These are phyloP conservation scores for Aspergillus bertholletiae DNA, from an alignment of 495 filamentous ascomycete species.

Conservation along the genomic window DNA sequence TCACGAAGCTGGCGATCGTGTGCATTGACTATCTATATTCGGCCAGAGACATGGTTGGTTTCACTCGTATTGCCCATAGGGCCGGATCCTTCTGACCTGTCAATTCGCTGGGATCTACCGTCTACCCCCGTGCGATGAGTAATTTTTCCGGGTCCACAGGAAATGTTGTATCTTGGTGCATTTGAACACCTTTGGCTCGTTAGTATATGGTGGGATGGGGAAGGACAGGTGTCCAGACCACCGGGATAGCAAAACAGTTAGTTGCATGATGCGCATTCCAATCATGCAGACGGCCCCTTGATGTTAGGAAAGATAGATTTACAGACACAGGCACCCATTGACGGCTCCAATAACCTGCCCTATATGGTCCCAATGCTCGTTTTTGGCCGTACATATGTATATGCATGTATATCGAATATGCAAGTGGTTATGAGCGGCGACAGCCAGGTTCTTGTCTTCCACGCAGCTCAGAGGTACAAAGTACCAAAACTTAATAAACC, in stretches of 20 bases:
- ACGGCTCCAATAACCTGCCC: neutral
- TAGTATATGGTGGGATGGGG: neutral
- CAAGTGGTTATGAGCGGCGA: neutral
- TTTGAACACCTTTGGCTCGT: neutral
- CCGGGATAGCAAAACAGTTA: neutral
- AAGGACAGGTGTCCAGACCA: neutral
- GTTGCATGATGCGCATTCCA: constrained; percentile 16
- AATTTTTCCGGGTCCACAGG: neutral
- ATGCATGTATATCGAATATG: constrained; percentile 5
- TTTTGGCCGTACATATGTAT: neutral
- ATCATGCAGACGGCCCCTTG: constrained; percentile 2
- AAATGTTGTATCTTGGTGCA: neutral
- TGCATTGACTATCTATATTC: neutral
- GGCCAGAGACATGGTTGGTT: neutral
- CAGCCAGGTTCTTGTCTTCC: neutral
- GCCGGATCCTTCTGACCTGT: neutral
- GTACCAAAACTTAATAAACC: neutral
- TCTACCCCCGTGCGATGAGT: constrained; percentile 5
- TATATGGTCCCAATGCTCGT: neutral
- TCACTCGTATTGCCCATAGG: neutral
- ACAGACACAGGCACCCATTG: neutral
- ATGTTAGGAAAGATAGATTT: constrained; percentile 1
- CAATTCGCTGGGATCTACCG: neutral
- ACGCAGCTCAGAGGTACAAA: neutral
- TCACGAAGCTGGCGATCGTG: neutral